These are phyloP conservation scores for Fusarium abutilonis DNA, from an alignment of 2,329 filamentous ascomycete genomes.

Conservation along the genomic window DNA sequence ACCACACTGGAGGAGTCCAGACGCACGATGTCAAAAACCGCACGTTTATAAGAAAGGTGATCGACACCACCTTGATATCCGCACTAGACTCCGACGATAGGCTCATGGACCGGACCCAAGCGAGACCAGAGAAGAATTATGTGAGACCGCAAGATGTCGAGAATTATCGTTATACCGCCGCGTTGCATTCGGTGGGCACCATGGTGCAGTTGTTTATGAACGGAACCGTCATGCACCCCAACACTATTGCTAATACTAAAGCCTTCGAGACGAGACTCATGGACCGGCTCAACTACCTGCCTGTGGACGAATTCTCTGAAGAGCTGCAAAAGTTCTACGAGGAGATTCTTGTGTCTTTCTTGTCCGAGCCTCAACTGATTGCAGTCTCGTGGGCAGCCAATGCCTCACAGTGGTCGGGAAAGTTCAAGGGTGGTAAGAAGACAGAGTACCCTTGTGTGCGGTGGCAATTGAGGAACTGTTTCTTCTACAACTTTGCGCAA, in stretches of 20 bases:
- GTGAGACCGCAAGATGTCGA: slow-evolving; percentile 28
- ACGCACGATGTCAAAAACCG: slow-evolving; percentile 29
- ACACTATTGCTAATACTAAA: slow-evolving; percentile 31
- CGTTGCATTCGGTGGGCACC: slow-evolving; percentile 39
- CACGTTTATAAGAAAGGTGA: slow-evolving; percentile 29
- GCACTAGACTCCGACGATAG: slow-evolving; percentile 29
- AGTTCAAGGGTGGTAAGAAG: slow-evolving; percentile 5
- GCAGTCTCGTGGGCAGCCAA: slow-evolving; percentile 41
- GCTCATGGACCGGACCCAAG: slow-evolving; percentile 34
- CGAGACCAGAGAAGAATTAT: slow-evolving; percentile 35
- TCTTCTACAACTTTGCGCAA: slow-evolving; percentile 35
- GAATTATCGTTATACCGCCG: slow-evolving; percentile 36
- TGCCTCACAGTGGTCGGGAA: slow-evolving; percentile 27
- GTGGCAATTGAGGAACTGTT: slow-evolving; percentile 36
- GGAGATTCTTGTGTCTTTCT: slow-evolving; percentile 41
- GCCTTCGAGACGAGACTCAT: slow-evolving; percentile 37
- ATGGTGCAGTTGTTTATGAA: slow-evolving; percentile 35
- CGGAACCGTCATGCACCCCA: slow-evolving; percentile 41
- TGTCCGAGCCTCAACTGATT: slow-evolving; percentile 43
- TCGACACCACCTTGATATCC: slow-evolving; percentile 35
- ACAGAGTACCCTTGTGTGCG: slow-evolving; percentile 33
- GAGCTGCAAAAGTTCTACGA: slow-evolving; percentile 42
- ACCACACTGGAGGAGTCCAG: slow-evolving; percentile 39
- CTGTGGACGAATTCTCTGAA: slow-evolving; percentile 26
- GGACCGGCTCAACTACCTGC: slow-evolving; percentile 38